Evolutionary conservation across 805 yeast genomes (phyloP).

Genomic region (Cyberlindnera amylophila): DNA sequence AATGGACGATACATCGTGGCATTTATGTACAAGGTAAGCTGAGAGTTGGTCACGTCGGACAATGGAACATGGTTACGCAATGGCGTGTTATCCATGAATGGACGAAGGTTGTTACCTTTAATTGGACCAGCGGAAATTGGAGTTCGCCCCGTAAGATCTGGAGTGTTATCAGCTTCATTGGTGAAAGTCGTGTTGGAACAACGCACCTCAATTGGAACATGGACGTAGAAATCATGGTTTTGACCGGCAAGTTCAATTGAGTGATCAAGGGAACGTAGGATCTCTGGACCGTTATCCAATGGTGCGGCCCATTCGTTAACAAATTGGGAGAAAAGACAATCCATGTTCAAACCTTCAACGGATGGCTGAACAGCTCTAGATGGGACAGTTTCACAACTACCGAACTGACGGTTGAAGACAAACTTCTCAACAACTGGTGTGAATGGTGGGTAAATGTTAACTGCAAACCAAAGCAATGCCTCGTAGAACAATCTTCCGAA

Average conservation of each 20-base stretch:
- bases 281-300: constrained; percentile 68
- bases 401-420: constrained; percentile 83
- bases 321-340: constrained; percentile 88
- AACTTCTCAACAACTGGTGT: constrained; percentile 85
- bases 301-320: constrained; percentile 99
- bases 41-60: constrained; percentile 53
- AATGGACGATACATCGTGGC: constrained; percentile 98
- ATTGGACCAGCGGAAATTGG: constrained; percentile 68
- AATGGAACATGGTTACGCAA: constrained; percentile 50
- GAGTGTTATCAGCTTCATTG: constrained; percentile 27
- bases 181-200: constrained; percentile 74
- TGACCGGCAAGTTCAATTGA: constrained; percentile 58
- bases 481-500: constrained; percentile 81
- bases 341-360: constrained; percentile 89
- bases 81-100: constrained; percentile 80
- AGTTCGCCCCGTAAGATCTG: constrained; percentile 51
- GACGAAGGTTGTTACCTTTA: constrained; percentile 79
- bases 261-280: constrained; percentile 58
- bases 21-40: constrained; percentile 80
- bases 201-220: constrained; percentile 93
- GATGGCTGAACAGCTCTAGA: constrained; percentile 72
- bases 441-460: constrained; percentile 63
- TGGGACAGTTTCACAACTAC: constrained; percentile 62
- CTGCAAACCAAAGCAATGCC: constrained; percentile 73
- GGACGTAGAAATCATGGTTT: constrained; percentile 70